Base-by-base conservation (phyloP, 1,284 basidiomycete genomes). In the Vanrija sp. region DNA sequence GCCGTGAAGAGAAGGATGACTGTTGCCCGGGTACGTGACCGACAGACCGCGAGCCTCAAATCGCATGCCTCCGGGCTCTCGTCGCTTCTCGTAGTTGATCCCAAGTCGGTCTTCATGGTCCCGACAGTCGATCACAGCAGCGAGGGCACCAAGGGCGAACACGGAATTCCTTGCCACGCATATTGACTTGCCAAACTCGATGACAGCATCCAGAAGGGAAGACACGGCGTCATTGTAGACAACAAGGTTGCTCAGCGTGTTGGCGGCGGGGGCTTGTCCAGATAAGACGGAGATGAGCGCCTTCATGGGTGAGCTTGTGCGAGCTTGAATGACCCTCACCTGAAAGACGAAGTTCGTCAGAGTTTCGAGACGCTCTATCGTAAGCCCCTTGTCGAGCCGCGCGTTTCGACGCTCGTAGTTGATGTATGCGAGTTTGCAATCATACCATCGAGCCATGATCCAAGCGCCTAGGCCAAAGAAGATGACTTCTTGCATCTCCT, bases 31-130 rank as follows among this genome's bases (percentile, higher is more conserved):
- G 23, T 18, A 4, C 23, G 46, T 47, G 7, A 37, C 46, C 5
- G 25, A 9, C 3, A 47, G 37, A 9, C 25, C 27, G 19, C 84
- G 87, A 47, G 82, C 82, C 68, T 84, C 82, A 53, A 91, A 84
- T 61, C 79, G 82, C 72, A 86, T 83, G 5, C 88, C 88, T 14
- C 52, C 57, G 2, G 53, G 47, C 12, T 31, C 20, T 9, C 67
- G 61, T 22, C 66, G 35, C 23, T 41, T 37, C 54, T 71, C 63
- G 45, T 66, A 71, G 44, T 67, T 57, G 15, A 64, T 31, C 10
- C 27, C 10, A 6, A 31, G 27, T 12, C 27, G 27, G 27, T 31
- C 27, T 12, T 31, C 27, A 6, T 10, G 6, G 12, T 12, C 27
- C 27, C 12, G 6, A 12, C 27, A 31, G 27, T 31, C 27, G 27